Evolutionary conservation across 164 flowering plant species (phyloP).

Genomic region (Taxillus chinensis): DNA sequence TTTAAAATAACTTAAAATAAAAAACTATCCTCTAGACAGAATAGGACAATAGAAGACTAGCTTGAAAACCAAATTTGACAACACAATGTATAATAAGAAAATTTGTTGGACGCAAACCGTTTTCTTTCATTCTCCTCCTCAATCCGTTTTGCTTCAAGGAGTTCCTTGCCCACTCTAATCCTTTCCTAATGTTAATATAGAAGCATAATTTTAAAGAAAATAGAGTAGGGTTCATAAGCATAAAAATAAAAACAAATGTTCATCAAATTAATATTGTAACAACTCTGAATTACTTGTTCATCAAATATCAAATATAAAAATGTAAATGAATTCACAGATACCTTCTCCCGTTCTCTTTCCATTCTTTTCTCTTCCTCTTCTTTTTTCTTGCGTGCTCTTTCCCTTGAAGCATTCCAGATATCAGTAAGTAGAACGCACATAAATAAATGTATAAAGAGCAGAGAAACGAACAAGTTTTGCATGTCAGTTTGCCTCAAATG

Average conservation of each 20-base stretch:
- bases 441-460: too few relatives aligned
- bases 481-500: too few relatives aligned
- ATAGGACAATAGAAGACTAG: constrained; percentile 1
- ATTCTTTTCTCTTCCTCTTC: constrained; percentile 87
- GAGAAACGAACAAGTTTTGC: too few relatives aligned
- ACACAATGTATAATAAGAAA: neutral
- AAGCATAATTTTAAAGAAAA: constrained; percentile 3
- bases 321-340: constrained; percentile 10
- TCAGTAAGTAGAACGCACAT: neutral
- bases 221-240: neutral
- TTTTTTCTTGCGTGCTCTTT: constrained; percentile 95
- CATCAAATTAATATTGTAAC: too few relatives aligned
- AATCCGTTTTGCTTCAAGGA: constrained; percentile 93
- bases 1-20: constrained; percentile 6
- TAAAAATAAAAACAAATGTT: neutral
- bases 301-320: too few relatives aligned
- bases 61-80: neutral
- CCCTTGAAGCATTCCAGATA: constrained; percentile 33
- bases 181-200: constrained; percentile 53
- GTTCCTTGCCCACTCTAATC: constrained; percentile 85
- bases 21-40: neutral
- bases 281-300: too few relatives aligned
- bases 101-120: constrained; percentile 42
- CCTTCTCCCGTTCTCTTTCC: constrained; percentile 97
- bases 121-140: constrained; percentile 99